A percentile compares a stretch with the other conserved stretches of the same genome.
phyloP scores from a whole-genome alignment of 768 basidiomycete species.

The Naematelia encephala region DNA sequence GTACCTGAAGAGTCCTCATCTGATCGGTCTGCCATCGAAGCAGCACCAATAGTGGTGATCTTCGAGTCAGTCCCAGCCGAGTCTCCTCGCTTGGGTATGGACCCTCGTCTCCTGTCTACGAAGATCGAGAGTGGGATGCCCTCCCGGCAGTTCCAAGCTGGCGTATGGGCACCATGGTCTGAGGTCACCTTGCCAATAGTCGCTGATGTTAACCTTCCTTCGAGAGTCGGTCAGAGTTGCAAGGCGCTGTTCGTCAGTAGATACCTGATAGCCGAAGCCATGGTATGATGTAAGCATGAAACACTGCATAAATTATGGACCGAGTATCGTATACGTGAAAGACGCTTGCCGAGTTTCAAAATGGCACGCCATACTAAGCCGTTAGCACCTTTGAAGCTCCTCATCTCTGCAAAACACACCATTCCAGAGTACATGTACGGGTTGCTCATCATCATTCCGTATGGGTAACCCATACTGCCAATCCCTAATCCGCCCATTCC shows the following conservation, averaged over 20 bases:
- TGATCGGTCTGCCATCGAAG: not conserved
- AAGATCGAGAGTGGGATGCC: slow-evolving; percentile 13
- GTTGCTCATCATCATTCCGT: slow-evolving; percentile 28
- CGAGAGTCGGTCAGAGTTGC: not conserved
- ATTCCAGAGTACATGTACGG: slow-evolving; percentile 38
- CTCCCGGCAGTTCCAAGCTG: slow-evolving; percentile 14
- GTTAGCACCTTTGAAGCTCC: not conserved
- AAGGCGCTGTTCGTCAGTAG: slow-evolving; percentile 22
- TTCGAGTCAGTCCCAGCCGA: slow-evolving; percentile 24
- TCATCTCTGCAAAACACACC: slow-evolving; percentile 15
- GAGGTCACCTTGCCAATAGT: slow-evolving; percentile 11
- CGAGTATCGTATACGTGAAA: not conserved
- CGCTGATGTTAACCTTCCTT: not conserved
- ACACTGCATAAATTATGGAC: not conserved
- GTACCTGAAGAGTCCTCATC: not conserved
- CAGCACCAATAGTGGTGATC: slow-evolving; percentile 10
- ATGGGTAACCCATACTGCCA: slow-evolving; percentile 33
- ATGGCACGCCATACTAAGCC: slow-evolving; percentile 9
- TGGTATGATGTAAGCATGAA: not conserved
- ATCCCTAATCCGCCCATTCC: slow-evolving; percentile 20
- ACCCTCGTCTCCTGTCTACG: slow-evolving; percentile 19
- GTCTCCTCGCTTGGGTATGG: slow-evolving; percentile 26
- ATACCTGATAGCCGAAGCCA: slow-evolving; percentile 30
- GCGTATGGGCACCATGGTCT: slow-evolving; percentile 24
- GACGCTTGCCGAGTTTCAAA: not conserved